Evolutionary conservation across 306 rosid species (phyloP), one percentile per base, ranked within the genome.

Genomic region (Sicyos baderoa): DNA sequence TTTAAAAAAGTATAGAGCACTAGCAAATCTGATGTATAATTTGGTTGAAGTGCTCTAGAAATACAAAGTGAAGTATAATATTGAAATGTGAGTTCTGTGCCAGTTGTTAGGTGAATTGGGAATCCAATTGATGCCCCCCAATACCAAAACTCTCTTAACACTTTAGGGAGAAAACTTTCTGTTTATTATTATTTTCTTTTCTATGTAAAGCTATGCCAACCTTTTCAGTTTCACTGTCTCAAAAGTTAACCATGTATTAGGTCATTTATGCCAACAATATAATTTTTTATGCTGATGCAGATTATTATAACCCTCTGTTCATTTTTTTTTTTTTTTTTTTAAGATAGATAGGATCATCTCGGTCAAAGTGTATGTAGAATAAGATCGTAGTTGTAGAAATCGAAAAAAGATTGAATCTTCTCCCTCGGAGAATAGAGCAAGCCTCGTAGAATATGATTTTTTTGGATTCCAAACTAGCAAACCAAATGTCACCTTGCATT

Each of bases 111-210:
- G 27, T 63, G 44, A 9, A 17, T 18, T 63, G 69, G 69, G 52
- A 17, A 63, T 18, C 69, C 69, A 37, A 63, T 42, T 63, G 52
- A 18, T 62, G 69, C 69, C 9, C 50, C 68, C 50, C 68, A 62
- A 40, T 62, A 37, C 68, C 65, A 32, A 8, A 60, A 16, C 65
- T 37, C 65, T 29, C 45, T 59, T 29, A 14, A 57, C 63, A 12
- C 63, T 23, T 57, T 27, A 23, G 23, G 63, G 63, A 23, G 37
- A 57, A 12, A 21, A 25, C 63, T 23, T 57, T 57, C 23, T 57
- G 63, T 13, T 14, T 57, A 54, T 54, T 54, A 19, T 14, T 57
- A 57, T 23, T 35, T 60, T 32, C 23, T 60, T n/a, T 32, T 59
- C 13, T 59, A 21, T 32, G 14, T 27, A 29, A 29, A 59, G 65